Conservation (phyloP, 2,329 filamentous ascomycete genomes). For the Aspergillus caelatus region DNA sequence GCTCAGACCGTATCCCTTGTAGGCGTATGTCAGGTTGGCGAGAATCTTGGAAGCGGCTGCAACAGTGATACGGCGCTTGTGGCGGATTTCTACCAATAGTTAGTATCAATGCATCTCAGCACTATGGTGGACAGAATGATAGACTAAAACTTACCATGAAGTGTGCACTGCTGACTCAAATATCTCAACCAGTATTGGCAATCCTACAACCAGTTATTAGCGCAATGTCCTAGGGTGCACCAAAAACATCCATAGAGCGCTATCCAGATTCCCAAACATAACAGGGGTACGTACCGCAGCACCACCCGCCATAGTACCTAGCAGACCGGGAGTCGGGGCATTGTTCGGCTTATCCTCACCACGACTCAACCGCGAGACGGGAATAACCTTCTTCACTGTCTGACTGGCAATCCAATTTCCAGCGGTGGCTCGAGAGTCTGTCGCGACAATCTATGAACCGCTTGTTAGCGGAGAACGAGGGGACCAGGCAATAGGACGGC, state of each 20-base stretch:
- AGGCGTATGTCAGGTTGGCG: slow-evolving; percentile 95
- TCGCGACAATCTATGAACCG: slow-evolving; percentile 73
- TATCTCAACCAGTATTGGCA: slow-evolving; percentile 99
- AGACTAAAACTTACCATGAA: slow-evolving; percentile 64
- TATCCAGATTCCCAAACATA: not conserved
- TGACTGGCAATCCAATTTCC: slow-evolving; percentile 99
- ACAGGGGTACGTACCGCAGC: slow-evolving; percentile 65
- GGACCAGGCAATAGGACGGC: slow-evolving; percentile 15
- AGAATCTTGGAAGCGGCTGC: slow-evolving; percentile 98
- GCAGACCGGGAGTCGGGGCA: slow-evolving; percentile 55
- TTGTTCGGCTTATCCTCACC: slow-evolving; percentile 40
- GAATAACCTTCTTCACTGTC: slow-evolving; percentile 99
- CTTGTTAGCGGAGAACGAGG: not conserved
- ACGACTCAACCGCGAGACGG: slow-evolving; percentile 44
- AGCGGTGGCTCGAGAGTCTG: slow-evolving; percentile 93
- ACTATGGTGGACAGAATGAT: not conserved
- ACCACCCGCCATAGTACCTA: slow-evolving; percentile 98
- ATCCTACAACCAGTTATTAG: slow-evolving; percentile 58
- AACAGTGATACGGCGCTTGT: slow-evolving; percentile 98
- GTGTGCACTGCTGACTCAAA: slow-evolving; percentile 97
- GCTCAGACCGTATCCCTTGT: slow-evolving; percentile 97
- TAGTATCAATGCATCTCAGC: slow-evolving; percentile 1
- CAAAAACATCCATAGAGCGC: too few species aligned
- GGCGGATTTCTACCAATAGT: slow-evolving; percentile 69
- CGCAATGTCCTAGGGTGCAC: not conserved